Evolutionary conservation across 768 basidiomycete species (phyloP).

Genomic region (Amanita inopinata): DNA sequence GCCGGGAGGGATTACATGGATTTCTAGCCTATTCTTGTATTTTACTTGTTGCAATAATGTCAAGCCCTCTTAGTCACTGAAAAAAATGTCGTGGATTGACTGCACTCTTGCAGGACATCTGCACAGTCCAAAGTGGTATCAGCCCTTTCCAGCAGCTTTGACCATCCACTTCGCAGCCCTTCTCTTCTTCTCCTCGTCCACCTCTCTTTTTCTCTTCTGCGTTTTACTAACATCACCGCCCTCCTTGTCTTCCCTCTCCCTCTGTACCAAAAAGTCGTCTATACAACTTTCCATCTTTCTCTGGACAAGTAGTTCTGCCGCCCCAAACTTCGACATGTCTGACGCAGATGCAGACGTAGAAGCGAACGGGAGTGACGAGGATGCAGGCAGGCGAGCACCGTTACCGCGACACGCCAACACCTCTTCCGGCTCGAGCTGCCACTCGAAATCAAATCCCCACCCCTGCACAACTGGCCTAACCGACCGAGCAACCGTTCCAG

Average conservation of each 20-base stretch:
- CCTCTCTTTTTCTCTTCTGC: conserved; percentile 53
- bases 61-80: no score
- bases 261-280: conserved; percentile 36
- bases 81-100: no score
- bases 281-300: conserved; percentile 66
- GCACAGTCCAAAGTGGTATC: no score
- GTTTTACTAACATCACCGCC: conserved; percentile 58
- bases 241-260: conserved; percentile 38
- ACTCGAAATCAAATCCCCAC: conserved; percentile 84
- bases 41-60: not conserved
- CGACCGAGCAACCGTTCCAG: not conserved
- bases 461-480: conserved; percentile 31
- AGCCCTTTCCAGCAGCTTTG: not conserved
- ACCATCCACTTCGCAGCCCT: conserved; percentile 19
- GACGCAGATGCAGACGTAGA: not conserved
- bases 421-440: conserved; percentile 33
- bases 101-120: no score
- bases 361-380: conserved; percentile 1
- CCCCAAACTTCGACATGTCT: not conserved
- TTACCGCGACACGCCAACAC: conserved; percentile 4
- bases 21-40: conserved; percentile 25
- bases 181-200: conserved; percentile 30
- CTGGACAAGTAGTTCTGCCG: conserved; percentile 30
- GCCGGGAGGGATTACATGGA: conserved; percentile 45
- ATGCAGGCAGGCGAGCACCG: conserved; percentile 7